Evolutionary conservation across 192 early-diverging fungal genomes (phyloP).

Genomic region (Gigaspora rosea): DNA sequence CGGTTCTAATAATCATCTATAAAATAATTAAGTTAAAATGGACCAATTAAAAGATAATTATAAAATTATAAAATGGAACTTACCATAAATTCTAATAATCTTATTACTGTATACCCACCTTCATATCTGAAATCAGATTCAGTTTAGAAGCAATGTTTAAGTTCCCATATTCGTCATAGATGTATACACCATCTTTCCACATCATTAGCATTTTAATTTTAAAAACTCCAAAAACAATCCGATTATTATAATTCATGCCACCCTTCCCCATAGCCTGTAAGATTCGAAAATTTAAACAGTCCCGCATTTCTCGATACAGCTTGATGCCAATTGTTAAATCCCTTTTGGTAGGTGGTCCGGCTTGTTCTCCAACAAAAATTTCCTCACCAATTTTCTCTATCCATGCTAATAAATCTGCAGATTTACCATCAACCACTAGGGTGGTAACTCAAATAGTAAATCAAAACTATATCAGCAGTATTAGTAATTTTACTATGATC

Average conservation of each 20-base stretch:
- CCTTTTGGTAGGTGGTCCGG: background rate
- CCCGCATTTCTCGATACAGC: constrained; percentile 16
- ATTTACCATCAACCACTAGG: constrained; percentile 21
- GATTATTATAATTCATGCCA: constrained; percentile 16
- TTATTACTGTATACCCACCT: too few species aligned
- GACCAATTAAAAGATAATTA: too few species aligned
- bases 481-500: too few species aligned
- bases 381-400: background rate
- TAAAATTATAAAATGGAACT: too few species aligned
- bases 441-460: too few species aligned
- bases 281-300: constrained; percentile 19
- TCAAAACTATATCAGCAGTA: too few species aligned
- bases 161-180: too few species aligned
- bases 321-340: constrained; percentile 18
- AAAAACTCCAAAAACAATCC: background rate
- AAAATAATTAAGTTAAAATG: constrained; percentile 23
- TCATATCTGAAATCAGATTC: too few species aligned
- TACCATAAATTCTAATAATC: too few species aligned
- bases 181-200: constrained; percentile 13
- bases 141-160: too few species aligned
- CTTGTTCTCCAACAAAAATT: constrained; percentile 26
- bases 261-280: constrained; percentile 11
- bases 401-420: background rate
- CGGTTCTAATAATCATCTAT: background rate
- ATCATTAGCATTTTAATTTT: constrained; percentile 25